Evolutionary conservation across 2,329 filamentous ascomycete species (phyloP), one percentile per base, ranked within the genome.

Genomic region (Thelonectria olida): DNA sequence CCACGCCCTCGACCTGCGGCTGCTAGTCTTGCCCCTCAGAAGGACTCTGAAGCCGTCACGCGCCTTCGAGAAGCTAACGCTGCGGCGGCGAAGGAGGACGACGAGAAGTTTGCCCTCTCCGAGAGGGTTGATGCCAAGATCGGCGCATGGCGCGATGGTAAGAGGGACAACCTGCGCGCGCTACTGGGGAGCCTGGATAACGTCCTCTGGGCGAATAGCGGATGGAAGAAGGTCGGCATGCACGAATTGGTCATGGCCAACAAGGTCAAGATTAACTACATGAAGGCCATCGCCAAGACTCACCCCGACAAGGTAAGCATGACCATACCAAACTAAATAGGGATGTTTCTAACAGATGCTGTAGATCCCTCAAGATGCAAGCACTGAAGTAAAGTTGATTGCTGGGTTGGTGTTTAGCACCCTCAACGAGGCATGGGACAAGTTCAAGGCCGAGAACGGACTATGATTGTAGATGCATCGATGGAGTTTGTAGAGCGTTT

Each of bases 201-300:
- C 38, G 93, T 99, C 25, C 84, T 99, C 25, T 99, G 96, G 96
- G 89, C 92, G 65, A 90, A 90, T 41, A 92, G 93, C 64, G 93
- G 93, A 4, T 99, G 96, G 96, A 97, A 97, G 82, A 97, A 96
- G 82, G 90, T 98, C 58, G 93, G 93, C 28, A 88, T 99, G 88
- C 90, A 94, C 66, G 96, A 99, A 80, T 78, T 99, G 69, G 91
- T 99, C 53, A 86, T 97, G 85, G 89, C 93, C 31, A 93, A 92
- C 69, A 97, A 95, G 83, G 96, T 98, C 76, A 99, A 99, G 86
- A 90, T 99, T 66, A 84, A 92, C 62, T 99, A 99, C 76, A 98
- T 99, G 96, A 97, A 97, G 86, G 96, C 95, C 6, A 98, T 99
- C 84, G 92, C 90, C 10, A 98, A 97, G 84, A 96, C 96, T 69